phyloP scores from a whole-genome alignment of 192 early-diverging fungal genomes.

The Coemansia sp. region DNA sequence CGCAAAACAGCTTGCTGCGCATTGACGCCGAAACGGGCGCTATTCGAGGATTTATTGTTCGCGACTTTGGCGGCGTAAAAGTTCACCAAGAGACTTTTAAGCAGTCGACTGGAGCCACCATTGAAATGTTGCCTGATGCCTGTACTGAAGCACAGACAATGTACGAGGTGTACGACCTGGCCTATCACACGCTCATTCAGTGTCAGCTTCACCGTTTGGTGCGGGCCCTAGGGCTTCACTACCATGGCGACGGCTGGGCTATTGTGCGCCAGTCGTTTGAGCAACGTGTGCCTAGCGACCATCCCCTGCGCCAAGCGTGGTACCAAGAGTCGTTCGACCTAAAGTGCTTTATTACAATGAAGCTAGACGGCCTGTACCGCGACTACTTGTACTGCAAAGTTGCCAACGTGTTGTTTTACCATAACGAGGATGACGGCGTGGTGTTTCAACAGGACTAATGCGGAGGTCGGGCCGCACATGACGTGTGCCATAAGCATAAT shows the following conservation, averaged over 20 bases:
- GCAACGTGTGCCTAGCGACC: slow-evolving; percentile 46
- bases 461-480: background rate
- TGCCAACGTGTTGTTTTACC: slow-evolving; percentile 51
- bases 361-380: slow-evolving; percentile 65
- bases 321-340: slow-evolving; percentile 49
- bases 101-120: slow-evolving; percentile 44
- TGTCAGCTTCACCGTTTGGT: slow-evolving; percentile 62
- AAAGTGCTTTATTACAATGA: slow-evolving; percentile 69
- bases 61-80: slow-evolving; percentile 72
- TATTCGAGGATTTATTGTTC: slow-evolving; percentile 60
- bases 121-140: slow-evolving; percentile 58
- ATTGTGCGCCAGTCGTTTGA: slow-evolving; percentile 57
- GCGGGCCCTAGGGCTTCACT: slow-evolving; percentile 60
- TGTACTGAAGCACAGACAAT: slow-evolving; percentile 55
- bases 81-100: slow-evolving; percentile 57
- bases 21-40: slow-evolving; percentile 54
- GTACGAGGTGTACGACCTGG: slow-evolving; percentile 56
- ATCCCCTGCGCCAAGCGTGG: slow-evolving; percentile 54
- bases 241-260: slow-evolving; percentile 60
- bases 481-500: background rate
- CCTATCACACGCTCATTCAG: slow-evolving; percentile 65
- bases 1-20: slow-evolving; percentile 62
- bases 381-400: slow-evolving; percentile 56
- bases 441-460: slow-evolving; percentile 8
- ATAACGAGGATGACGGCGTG: slow-evolving; percentile 23